Conservation (phyloP, 1,284 basidiomycete species). For the Leccinum huronense region DNA sequence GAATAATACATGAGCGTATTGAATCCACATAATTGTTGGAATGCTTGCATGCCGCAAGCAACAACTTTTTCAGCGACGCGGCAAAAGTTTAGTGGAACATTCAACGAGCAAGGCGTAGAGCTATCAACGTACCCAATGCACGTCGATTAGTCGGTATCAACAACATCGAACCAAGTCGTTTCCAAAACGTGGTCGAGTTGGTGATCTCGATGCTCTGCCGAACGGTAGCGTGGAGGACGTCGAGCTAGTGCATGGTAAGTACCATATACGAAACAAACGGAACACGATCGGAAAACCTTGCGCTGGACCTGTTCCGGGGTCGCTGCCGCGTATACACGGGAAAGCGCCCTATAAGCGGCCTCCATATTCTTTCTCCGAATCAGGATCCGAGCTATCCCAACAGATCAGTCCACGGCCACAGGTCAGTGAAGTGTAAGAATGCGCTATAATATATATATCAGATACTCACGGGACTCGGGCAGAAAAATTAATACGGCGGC, state of each 20-base stretch:
- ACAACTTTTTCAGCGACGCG: conserved; percentile 46
- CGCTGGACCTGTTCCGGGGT: conserved; percentile 62
- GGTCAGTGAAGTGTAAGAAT: background rate
- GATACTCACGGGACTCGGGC: conserved; percentile 70
- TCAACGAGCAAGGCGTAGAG: conserved; percentile 2
- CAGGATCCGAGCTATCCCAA: conserved; percentile 62
- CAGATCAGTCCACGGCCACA: background rate
- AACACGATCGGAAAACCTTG: conserved; percentile 44
- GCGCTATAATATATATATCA: background rate
- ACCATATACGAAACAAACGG: background rate
- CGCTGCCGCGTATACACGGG: conserved; percentile 67
- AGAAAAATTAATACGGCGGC: conserved; percentile 61
- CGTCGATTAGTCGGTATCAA: conserved; percentile 61
- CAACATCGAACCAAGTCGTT: conserved; percentile 58
- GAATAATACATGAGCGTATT: conserved; percentile 77
- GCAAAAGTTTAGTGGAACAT: conserved; percentile 1
- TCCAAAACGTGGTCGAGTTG: conserved; percentile 57
- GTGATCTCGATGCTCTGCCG: conserved; percentile 61
- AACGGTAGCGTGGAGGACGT: conserved; percentile 61
- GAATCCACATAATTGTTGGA: conserved; percentile 80
- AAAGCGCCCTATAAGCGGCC: conserved; percentile 52
- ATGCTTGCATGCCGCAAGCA: conserved; percentile 77
- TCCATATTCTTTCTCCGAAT: conserved; percentile 54
- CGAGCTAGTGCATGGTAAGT: conserved; percentile 40
- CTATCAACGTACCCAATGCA: conserved; percentile 58